These are phyloP conservation scores for Naumovozyma castellii DNA, from an alignment of 805 yeast species.

Conservation along the genomic window DNA sequence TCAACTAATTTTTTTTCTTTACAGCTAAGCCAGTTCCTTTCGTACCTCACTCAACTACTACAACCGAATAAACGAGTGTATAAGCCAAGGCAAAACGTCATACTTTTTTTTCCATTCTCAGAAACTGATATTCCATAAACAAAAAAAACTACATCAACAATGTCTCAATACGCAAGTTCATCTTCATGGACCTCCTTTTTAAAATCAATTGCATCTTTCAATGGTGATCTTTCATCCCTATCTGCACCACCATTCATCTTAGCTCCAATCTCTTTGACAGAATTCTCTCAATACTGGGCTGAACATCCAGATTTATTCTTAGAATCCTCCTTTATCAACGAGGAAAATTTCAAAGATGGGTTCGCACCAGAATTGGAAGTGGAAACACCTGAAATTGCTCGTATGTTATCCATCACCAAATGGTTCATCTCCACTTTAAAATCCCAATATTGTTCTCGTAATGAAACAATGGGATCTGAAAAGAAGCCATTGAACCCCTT, in stretches of 20 bases:
- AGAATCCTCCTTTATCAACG: constrained; percentile 47
- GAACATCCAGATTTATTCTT: constrained; percentile 81
- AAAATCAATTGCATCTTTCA: constrained; percentile 84
- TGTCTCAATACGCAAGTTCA: constrained; percentile 32
- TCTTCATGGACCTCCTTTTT: constrained; percentile 85
- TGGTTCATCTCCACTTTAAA: constrained; percentile 88
- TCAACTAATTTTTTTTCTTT: too few relatives aligned
- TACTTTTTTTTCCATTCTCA: too few relatives aligned
- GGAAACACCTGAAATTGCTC: constrained; percentile 33
- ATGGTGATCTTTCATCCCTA: constrained; percentile 85
- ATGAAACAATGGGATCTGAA: constrained; percentile 82
- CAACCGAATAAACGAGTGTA: too few relatives aligned
- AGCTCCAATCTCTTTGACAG: constrained; percentile 80
- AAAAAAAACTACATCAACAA: constrained; percentile 6
- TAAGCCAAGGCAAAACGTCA: too few relatives aligned
- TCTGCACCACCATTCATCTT: constrained; percentile 97
- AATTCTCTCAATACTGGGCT: constrained; percentile 93
- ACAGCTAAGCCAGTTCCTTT: background rate
- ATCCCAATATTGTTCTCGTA: constrained; percentile 87
- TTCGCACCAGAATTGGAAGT: constrained; percentile 22
- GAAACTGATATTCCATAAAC: background rate
- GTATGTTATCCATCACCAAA: constrained; percentile 71
- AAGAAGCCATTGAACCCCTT: constrained; percentile 95
- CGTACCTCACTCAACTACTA: background rate
- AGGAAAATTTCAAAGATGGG: constrained; percentile 12